These are phyloP conservation scores for Citrullus mucosospermus DNA, from an alignment of 306 rosid genomes.

Conservation along the genomic window DNA sequence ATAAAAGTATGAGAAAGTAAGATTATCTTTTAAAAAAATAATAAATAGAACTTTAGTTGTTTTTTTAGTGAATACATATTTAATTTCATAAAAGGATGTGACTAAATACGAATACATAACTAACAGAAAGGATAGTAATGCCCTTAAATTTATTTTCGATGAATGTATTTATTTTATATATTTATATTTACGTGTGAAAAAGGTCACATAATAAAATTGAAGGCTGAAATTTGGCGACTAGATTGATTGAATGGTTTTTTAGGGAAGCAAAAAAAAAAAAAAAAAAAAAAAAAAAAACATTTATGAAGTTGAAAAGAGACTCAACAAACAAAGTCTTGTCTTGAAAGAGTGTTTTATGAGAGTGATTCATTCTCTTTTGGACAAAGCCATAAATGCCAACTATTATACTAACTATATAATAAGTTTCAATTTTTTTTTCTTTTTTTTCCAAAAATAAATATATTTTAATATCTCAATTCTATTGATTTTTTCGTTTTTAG, in stretches of 20 bases:
- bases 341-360: not conserved
- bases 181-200: not conserved
- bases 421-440: not conserved
- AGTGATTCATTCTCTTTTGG: slow-evolving; percentile 6
- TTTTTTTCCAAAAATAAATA: not conserved
- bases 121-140: not conserved
- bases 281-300: not conserved
- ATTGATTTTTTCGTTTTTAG: no score
- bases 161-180: not conserved
- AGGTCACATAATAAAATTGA: slow-evolving; percentile 1
- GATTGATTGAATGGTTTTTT: not conserved
- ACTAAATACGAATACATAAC: not conserved
- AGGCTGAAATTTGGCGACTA: slow-evolving; percentile 8
- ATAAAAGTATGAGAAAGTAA: no score
- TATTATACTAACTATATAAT: not conserved
- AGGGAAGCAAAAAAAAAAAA: not conserved
- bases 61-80: no score
- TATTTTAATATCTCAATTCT: no score
- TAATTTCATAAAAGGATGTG: not conserved
- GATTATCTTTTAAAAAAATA: no score
- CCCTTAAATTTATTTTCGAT: not conserved
- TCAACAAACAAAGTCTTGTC: slow-evolving; percentile 6
- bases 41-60: no score
- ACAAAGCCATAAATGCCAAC: slow-evolving; percentile 2
- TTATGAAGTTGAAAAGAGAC: slow-evolving; percentile 1